phyloP scores from a whole-genome alignment of 129 eudicot species.

The Flaveria robusta region DNA sequence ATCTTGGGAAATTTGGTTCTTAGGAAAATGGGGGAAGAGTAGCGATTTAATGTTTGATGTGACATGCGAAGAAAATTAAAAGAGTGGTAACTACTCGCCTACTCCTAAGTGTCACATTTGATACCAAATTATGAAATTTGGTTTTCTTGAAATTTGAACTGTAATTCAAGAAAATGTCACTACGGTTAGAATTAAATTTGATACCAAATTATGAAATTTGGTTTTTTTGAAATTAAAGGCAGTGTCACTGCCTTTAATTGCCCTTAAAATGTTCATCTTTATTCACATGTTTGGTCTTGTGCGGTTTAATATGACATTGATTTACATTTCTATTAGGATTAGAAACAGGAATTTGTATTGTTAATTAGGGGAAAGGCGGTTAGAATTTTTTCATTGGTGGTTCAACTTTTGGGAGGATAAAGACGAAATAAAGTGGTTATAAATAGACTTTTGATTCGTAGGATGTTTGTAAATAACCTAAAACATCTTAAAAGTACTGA shows the following conservation, averaged over 20 bases:
- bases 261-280: not conserved
- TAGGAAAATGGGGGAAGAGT: too few relatives aligned
- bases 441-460: not conserved
- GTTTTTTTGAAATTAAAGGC: not conserved
- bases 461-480: too few relatives aligned
- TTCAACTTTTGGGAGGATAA: not conserved
- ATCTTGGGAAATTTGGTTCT: too few relatives aligned
- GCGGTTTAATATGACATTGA: too few relatives aligned
- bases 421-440: not conserved
- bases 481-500: too few relatives aligned
- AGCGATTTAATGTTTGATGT: too few relatives aligned
- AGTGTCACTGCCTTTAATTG: not conserved
- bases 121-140: not conserved
- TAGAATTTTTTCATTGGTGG: not conserved
- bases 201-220: not conserved
- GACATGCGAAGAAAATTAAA: too few relatives aligned
- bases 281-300: too few relatives aligned
- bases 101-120: too few relatives aligned
- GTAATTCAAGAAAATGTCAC: conserved; percentile 6
- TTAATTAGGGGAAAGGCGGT: not conserved
- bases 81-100: too few relatives aligned
- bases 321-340: not conserved
- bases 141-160: not conserved
- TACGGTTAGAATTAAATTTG: too few relatives aligned
- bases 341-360: not conserved